Evolutionary conservation across 768 basidiomycete species (phyloP).

Genomic region (Naganishia randhawae): DNA sequence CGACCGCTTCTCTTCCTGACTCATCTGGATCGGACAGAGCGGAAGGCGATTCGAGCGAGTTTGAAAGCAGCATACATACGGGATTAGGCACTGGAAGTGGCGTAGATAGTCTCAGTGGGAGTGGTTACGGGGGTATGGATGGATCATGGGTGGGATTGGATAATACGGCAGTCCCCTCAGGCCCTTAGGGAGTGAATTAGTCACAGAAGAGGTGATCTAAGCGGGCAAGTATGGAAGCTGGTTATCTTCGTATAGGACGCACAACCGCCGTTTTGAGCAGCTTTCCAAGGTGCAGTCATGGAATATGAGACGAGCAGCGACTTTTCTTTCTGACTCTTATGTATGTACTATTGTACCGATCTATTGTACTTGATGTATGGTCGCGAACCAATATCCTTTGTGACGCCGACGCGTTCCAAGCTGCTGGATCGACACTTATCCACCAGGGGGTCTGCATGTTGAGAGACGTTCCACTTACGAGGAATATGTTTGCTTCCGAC

Average conservation of each 20-base stretch:
- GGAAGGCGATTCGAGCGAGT: slow-evolving; percentile 16
- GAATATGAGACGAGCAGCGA: too few relatives aligned
- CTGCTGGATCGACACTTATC: neutral
- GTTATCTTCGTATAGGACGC: too few relatives aligned
- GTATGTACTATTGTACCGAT: neutral
- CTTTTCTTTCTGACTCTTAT: too few relatives aligned
- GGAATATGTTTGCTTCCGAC: slow-evolving; percentile 20
- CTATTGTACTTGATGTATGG: neutral
- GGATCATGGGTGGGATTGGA: slow-evolving; percentile 22
- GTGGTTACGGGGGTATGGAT: slow-evolving; percentile 14
- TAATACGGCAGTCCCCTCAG: neutral
- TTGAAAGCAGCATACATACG: slow-evolving; percentile 11
- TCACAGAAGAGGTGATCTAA: too few relatives aligned
- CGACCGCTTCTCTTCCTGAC: slow-evolving; percentile 22
- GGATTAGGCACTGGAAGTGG: slow-evolving; percentile 14
- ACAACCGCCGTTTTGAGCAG: too few relatives aligned
- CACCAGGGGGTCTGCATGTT: neutral
- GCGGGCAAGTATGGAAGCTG: too few relatives aligned
- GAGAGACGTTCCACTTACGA: neutral
- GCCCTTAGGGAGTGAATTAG: neutral
- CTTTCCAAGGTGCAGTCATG: too few relatives aligned
- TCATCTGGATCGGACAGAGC: slow-evolving; percentile 19
- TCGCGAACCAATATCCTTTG: neutral
- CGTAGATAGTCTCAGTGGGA: neutral
- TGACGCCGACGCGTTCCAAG: neutral